Conservation (phyloP, 805 yeast species). For the Metschnikowia proteae region DNA sequence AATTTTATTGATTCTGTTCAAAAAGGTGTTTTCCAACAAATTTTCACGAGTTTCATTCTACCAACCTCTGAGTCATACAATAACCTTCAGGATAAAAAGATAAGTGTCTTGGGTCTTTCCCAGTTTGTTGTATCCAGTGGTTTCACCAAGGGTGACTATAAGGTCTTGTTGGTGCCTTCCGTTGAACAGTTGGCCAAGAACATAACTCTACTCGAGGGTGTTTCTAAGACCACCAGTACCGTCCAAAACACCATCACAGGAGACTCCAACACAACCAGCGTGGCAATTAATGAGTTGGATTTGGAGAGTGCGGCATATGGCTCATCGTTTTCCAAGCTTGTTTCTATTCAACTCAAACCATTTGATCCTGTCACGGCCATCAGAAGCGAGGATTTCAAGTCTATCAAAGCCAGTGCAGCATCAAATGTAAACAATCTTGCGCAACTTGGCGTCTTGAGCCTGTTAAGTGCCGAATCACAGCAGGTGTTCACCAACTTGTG, state of each 20-base stretch:
- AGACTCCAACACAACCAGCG: conserved; percentile 19
- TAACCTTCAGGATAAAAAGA: conserved; percentile 53
- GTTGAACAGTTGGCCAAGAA: conserved; percentile 31
- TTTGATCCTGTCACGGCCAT: conserved; percentile 69
- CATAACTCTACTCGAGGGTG: conserved; percentile 26
- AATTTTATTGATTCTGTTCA: conserved; percentile 73
- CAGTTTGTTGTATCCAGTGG: conserved; percentile 34
- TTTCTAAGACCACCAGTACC: conserved; percentile 19
- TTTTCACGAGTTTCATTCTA: conserved; percentile 46
- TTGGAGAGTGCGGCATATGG: conserved; percentile 76
- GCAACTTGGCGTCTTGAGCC: conserved; percentile 22
- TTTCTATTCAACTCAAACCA: conserved; percentile 54
- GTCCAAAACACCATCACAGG: conserved; percentile 18
- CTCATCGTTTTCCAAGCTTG: conserved; percentile 72
- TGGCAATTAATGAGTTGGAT: conserved; percentile 47
- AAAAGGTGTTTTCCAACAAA: conserved; percentile 51
- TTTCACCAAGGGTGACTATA: conserved; percentile 20
- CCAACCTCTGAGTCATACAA: conserved; percentile 49
- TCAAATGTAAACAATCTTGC: conserved; percentile 28
- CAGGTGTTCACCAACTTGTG: conserved; percentile 9
- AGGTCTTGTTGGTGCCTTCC: conserved; percentile 24
- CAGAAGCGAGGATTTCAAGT: conserved; percentile 29
- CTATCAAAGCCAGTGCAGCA: conserved; percentile 27
- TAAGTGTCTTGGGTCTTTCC: conserved; percentile 48
- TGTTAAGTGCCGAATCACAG: conserved; percentile 22